A percentile compares a stretch with the other conserved stretches of the same genome.
Evolutionary conservation across 2,329 filamentous ascomycete species (phyloP).

Genomic region (Talaromyces verruculosus): DNA sequence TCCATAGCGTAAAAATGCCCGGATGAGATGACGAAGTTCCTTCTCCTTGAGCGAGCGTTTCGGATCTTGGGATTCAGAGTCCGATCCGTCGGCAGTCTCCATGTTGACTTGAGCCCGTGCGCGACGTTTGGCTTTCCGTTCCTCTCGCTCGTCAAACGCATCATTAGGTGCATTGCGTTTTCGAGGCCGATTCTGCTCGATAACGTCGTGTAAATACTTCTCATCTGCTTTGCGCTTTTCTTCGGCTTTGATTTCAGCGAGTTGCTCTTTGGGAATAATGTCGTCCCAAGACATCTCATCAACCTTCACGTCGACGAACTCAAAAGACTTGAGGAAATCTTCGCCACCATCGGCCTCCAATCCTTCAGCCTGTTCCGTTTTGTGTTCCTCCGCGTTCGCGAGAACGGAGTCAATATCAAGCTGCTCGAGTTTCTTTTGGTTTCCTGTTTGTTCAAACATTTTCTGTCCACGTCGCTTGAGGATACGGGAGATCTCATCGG

Average conservation of each 20-base stretch:
- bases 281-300: slow-evolving; percentile 94
- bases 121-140: slow-evolving; percentile 68
- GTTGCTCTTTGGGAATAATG: slow-evolving; percentile 91
- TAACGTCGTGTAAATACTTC: slow-evolving; percentile 74
- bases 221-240: slow-evolving; percentile 83
- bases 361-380: slow-evolving; percentile 91
- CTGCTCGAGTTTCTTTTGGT: slow-evolving; percentile 94
- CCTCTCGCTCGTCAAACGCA: slow-evolving; percentile 55
- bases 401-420: slow-evolving; percentile 96
- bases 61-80: slow-evolving; percentile 70
- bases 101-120: slow-evolving; percentile 63
- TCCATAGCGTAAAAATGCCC: slow-evolving; percentile 86
- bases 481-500: slow-evolving; percentile 93
- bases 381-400: slow-evolving; percentile 94
- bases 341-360: slow-evolving; percentile 95
- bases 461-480: slow-evolving; percentile 97
- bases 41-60: slow-evolving; percentile 88
- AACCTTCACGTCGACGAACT: slow-evolving; percentile 97
- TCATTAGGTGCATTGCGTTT: slow-evolving; percentile 65
- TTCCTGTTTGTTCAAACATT: slow-evolving; percentile 97
- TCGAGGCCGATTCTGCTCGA: slow-evolving; percentile 82
- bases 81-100: slow-evolving; percentile 70
- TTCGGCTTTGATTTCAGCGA: slow-evolving; percentile 84
- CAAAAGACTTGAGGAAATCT: slow-evolving; percentile 84
- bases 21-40: slow-evolving; percentile 87